A percentile compares a stretch with the other conserved stretches of the same genome.
Evolutionary conservation across 345 rosid species (phyloP).

Genomic region (Brassica juncea): DNA sequence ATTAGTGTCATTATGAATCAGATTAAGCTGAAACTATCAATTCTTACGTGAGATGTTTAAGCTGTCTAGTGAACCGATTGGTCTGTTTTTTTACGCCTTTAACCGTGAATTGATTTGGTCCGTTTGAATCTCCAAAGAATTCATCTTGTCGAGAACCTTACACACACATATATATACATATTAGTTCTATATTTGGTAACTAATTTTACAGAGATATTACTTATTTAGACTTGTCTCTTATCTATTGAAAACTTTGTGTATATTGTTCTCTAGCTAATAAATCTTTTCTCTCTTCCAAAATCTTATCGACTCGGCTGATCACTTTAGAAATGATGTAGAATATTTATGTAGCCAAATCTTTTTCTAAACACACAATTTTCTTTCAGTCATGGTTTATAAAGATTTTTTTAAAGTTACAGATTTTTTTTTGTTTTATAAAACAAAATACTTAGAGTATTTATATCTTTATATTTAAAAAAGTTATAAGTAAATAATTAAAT

Average conservation of each 20-base stretch:
- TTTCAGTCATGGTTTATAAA: neutral
- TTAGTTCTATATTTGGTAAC: neutral
- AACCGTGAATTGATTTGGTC: constrained; percentile 8
- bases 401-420: too few relatives aligned
- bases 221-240: neutral
- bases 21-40: neutral
- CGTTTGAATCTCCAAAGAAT: neutral
- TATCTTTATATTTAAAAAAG: too few relatives aligned
- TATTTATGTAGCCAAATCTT: neutral
- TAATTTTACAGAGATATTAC: neutral
- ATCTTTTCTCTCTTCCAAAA: neutral
- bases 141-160: constrained; percentile 6
- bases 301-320: neutral
- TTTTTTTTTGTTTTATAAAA: neutral
- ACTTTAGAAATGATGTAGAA: neutral
- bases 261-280: neutral
- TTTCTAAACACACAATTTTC: neutral
- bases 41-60: neutral
- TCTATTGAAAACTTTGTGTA: neutral
- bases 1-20: neutral
- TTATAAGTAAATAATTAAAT: neutral
- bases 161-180: neutral
- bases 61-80: neutral
- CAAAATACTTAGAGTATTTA: neutral
- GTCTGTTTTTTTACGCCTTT: neutral